These are phyloP conservation scores for Endotrypanum monterogeii DNA, from an alignment of 208 protist species.

Conservation along the genomic window DNA sequence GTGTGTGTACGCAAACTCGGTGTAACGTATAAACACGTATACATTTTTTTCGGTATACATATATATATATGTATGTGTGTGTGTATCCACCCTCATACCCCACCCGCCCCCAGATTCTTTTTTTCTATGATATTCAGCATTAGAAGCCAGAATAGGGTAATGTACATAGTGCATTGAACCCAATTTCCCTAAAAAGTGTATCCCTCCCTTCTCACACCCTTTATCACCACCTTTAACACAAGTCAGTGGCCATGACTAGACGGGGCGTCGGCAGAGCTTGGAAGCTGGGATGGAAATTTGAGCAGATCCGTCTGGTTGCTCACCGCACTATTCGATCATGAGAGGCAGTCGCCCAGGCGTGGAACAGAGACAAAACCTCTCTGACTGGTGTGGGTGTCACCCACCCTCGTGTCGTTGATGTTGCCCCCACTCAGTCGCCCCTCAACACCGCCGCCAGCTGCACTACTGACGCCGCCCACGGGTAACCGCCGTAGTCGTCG, in stretches of 20 bases:
- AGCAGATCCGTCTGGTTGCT: not conserved
- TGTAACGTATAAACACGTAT: too few relatives aligned
- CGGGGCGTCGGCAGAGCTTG: not conserved
- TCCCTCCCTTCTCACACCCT: too few relatives aligned
- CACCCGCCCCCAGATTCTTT: too few relatives aligned
- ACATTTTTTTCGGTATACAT: too few relatives aligned
- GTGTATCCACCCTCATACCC: too few relatives aligned
- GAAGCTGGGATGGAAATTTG: not conserved
- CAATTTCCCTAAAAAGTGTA: too few relatives aligned
- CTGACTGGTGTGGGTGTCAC: not conserved
- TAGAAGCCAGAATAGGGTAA: too few relatives aligned
- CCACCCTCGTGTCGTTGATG: not conserved
- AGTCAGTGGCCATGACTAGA: not conserved
- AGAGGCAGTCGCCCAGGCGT: not conserved
- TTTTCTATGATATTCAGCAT: too few relatives aligned
- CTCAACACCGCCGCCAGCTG: not conserved
- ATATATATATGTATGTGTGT: too few relatives aligned
- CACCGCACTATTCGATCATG: not conserved
- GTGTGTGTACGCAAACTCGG: too few relatives aligned
- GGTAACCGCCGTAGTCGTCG: not conserved
- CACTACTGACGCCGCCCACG: not conserved
- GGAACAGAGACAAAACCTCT: not conserved
- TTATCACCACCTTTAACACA: too few relatives aligned
- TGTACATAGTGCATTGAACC: too few relatives aligned
- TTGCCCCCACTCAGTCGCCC: not conserved